Conservation (phyloP, 2,329 filamentous ascomycete genomes). For the Calonectria pteridis region DNA sequence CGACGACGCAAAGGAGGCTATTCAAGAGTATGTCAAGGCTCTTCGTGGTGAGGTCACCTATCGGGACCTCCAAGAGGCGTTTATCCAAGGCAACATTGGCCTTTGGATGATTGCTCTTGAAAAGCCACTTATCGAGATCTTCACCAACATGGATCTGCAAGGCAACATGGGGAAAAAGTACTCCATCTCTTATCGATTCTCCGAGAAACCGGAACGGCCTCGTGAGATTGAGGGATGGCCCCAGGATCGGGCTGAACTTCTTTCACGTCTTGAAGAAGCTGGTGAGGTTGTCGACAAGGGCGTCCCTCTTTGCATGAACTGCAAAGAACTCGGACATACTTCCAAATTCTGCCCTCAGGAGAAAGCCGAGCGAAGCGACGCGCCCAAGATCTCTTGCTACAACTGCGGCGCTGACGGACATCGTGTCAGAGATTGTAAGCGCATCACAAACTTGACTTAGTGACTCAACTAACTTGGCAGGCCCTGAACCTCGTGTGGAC, state of each 20-base stretch:
- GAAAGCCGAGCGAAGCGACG: conserved; percentile 59
- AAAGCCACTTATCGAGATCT: conserved; percentile 65
- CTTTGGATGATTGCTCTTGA: conserved; percentile 74
- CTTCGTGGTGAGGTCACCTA: conserved; percentile 68
- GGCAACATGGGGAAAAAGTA: conserved; percentile 76
- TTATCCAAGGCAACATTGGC: conserved; percentile 66
- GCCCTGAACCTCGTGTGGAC: conserved; percentile 71
- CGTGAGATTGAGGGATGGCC: conserved; percentile 74
- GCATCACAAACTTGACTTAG: background rate
- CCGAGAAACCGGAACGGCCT: conserved; percentile 67
- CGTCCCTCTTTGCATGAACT: conserved; percentile 73
- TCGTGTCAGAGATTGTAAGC: conserved; percentile 76
- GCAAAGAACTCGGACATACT: conserved; percentile 73
- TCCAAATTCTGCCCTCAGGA: conserved; percentile 72
- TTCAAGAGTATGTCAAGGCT: conserved; percentile 73
- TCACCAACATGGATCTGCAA: conserved; percentile 80
- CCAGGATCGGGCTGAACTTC: conserved; percentile 67
- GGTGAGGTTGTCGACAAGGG: conserved; percentile 73
- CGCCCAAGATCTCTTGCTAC: conserved; percentile 68
- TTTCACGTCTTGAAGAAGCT: conserved; percentile 73
- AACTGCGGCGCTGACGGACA: conserved; percentile 76
- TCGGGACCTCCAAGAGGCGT: conserved; percentile 68
- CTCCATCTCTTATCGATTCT: conserved; percentile 72
- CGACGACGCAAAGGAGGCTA: conserved; percentile 71
- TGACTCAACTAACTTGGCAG: conserved; percentile 49